These are phyloP conservation scores for Poteriospumella lacustris DNA, from an alignment of 108 stramenopile genomes.

Conservation along the genomic window DNA sequence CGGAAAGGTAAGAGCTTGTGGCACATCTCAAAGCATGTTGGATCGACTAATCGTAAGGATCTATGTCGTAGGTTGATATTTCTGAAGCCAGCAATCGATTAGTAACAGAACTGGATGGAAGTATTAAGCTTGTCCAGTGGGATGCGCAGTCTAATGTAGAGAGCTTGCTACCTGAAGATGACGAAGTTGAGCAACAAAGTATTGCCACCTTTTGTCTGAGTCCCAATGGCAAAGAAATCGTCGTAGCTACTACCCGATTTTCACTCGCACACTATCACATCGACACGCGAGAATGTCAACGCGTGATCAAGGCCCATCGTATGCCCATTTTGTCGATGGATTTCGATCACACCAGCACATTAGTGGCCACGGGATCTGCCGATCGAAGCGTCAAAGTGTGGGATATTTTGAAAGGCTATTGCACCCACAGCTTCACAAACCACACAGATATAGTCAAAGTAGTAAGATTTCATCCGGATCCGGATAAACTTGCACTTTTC, in stretches of 20 bases:
- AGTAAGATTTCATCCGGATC: slow-evolving; percentile 41
- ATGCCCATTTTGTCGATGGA: slow-evolving; percentile 13
- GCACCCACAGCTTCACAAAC: slow-evolving; percentile 49
- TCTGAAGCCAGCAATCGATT: neutral
- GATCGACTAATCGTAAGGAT: neutral
- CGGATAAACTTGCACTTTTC: slow-evolving; percentile 27
- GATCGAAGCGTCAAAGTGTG: slow-evolving; percentile 43
- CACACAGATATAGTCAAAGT: slow-evolving; percentile 38
- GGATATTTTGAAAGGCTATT: slow-evolving; percentile 47
- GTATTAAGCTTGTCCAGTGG: neutral
- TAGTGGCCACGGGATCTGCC: slow-evolving; percentile 42
- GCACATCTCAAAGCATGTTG: neutral
- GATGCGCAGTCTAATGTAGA: neutral
- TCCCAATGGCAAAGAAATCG: neutral
- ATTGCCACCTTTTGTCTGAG: neutral
- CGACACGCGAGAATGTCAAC: neutral
- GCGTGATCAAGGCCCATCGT: neutral
- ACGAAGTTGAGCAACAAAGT: neutral
- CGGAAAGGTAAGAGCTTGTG: neutral
- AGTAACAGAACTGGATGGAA: neutral
- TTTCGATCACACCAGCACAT: slow-evolving; percentile 31
- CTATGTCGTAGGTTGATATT: neutral
- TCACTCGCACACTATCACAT: neutral
- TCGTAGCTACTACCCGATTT: neutral
- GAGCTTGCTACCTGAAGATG: neutral